Conservation (phyloP, 805 yeast genomes). For the Candida vartiovaarae region DNA sequence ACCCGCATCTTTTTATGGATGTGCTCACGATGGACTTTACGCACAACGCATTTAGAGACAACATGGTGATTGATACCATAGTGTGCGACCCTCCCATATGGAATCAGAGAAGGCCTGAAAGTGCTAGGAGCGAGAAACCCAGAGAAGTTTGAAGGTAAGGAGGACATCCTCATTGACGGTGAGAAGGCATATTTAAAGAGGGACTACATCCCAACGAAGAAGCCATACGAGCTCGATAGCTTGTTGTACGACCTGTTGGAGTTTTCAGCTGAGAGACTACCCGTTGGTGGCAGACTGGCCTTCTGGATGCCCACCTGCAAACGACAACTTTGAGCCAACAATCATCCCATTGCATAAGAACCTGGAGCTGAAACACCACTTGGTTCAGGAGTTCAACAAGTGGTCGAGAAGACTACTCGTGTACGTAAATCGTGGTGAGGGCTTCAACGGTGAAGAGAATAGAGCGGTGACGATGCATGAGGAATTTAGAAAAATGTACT, state of each 20-base stretch:
- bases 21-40: conserved; percentile 92
- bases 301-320: conserved; percentile 99
- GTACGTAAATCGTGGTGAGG: conserved; percentile 60
- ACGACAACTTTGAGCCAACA: conserved; percentile 66
- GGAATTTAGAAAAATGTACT: conserved; percentile 23
- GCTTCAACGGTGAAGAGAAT: conserved; percentile 43
- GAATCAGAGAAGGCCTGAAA: conserved; percentile 91
- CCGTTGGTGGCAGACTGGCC: conserved; percentile 71
- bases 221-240: conserved; percentile 74
- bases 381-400: conserved; percentile 84
- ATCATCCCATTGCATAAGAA: conserved; percentile 73
- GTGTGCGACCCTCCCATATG: conserved; percentile 98
- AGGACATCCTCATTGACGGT: conserved; percentile 68
- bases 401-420: conserved; percentile 89
- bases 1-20: conserved; percentile 55
- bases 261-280: conserved; percentile 67
- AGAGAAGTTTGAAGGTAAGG: conserved; percentile 64
- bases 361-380: conserved; percentile 60
- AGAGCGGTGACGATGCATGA: conserved; percentile 23
- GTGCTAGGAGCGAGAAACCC: conserved; percentile 81
- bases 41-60: conserved; percentile 67
- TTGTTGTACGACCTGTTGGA: conserved; percentile 70
- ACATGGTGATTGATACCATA: conserved; percentile 65
- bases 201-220: conserved; percentile 89
- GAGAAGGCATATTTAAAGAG: conserved; percentile 65